These are phyloP conservation scores for Pseudogymnoascus sp. DNA, from an alignment of 2,329 filamentous ascomycete species.

Conservation along the genomic window DNA sequence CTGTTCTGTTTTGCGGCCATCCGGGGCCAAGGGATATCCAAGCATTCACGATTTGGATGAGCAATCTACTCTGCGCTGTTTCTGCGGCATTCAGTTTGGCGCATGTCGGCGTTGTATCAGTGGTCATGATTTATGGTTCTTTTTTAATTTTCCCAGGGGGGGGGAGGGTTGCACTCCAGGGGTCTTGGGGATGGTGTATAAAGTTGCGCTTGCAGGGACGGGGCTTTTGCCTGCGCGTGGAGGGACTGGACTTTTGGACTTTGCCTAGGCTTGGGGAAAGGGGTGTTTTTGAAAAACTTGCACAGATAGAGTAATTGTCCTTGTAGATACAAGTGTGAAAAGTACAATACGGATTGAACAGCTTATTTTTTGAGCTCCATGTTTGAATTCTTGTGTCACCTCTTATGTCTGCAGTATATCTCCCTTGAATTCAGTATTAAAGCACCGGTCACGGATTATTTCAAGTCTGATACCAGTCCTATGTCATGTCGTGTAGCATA, in stretches of 20 bases:
- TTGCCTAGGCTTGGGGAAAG: not conserved
- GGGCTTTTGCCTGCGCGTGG: not conserved
- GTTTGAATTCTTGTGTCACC: not conserved
- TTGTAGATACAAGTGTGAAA: not conserved
- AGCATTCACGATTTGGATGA: conserved; percentile 41
- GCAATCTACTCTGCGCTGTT: conserved; percentile 33
- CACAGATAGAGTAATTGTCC: not conserved
- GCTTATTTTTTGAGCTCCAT: not conserved
- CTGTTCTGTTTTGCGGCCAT: conserved; percentile 30
- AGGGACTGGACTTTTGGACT: not conserved
- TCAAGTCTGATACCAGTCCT: not conserved
- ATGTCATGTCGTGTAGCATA: not conserved
- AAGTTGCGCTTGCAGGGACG: not conserved
- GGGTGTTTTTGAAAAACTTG: not conserved
- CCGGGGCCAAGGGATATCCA: conserved; percentile 29
- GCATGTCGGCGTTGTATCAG: conserved; percentile 24
- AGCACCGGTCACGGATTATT: not conserved
- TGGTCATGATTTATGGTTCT: conserved; percentile 8
- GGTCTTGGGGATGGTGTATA: not conserved
- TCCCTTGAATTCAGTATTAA: not conserved
- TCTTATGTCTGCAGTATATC: not conserved
- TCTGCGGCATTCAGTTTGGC: conserved; percentile 18
- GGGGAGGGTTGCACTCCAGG: not conserved
- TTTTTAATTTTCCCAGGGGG: not conserved
- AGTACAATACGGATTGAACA: not conserved